These are phyloP conservation scores for Scenedesmus sp. DNA, from an alignment of 163 green algal species.

Conservation along the genomic window DNA sequence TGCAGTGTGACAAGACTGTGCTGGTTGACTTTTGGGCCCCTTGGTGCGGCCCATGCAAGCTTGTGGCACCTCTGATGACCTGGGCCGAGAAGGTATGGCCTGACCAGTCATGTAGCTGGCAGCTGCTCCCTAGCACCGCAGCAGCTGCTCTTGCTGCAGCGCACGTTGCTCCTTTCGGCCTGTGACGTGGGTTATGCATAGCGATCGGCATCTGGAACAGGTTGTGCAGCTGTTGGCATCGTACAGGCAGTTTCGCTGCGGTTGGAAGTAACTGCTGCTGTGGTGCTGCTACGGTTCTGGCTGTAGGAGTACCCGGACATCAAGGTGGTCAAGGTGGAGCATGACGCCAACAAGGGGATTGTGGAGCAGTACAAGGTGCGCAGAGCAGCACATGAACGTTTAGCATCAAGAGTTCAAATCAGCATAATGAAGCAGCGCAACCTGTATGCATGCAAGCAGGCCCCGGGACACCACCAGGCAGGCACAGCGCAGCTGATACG, in stretches of 20 bases:
- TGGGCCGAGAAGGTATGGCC: constrained; percentile 78
- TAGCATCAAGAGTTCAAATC: neutral
- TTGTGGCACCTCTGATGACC: constrained; percentile 88
- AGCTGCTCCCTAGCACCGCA: neutral
- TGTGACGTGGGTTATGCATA: neutral
- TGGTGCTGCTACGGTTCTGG: neutral
- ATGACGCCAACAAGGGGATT: constrained; percentile 85
- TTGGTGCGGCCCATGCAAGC: constrained; percentile 97
- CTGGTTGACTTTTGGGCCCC: constrained; percentile 95
- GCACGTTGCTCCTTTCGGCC: neutral
- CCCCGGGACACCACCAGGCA: neutral
- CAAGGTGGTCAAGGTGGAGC: constrained; percentile 97
- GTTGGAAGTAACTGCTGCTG: neutral
- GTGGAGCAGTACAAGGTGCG: constrained; percentile 94
- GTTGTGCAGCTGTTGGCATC: no score
- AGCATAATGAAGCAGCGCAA: no score
- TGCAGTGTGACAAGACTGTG: constrained; percentile 79
- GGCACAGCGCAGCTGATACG: neutral
- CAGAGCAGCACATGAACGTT: neutral
- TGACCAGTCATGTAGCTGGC: neutral
- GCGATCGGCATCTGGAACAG: no score
- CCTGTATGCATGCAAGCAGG: no score
- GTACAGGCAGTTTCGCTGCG: no score
- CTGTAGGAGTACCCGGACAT: constrained; percentile 84
- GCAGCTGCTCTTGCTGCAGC: neutral